Base-by-base conservation (phyloP, 495 filamentous ascomycete species). In the Gamarada debralockiae region DNA sequence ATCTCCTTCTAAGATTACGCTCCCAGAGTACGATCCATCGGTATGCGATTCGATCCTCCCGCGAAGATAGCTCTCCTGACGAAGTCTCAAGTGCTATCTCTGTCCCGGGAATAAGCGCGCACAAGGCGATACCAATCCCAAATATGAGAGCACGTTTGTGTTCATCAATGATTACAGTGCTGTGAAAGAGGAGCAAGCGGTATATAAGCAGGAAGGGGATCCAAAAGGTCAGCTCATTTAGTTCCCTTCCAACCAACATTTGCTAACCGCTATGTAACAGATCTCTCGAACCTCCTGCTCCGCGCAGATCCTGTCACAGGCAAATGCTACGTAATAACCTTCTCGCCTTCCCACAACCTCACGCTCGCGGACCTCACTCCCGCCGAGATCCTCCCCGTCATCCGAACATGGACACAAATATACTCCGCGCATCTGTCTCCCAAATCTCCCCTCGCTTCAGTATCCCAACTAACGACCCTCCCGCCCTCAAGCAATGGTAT, bases 121-220 rank as follows among this genome's bases (percentile, higher is more conserved):
- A 2, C 83, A 90, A 63, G 95, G 93, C 51, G 89, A 95, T 61
- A 65, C 66, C 55, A 99, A 97, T 65, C 95, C 93, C 0, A 73
- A 87, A 23, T 99, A 97, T 65, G 73, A 85, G 29, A 82, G 74
- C 51, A 96, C 92, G 0, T 97, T 96, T 59, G 85, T 92, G 10
- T 99, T 99, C 56, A 88, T 97, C 39, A 99, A 99, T 62, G 93
- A 99, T 68, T 99, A 93, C 66, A 92, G 89, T 60, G 93, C 93
- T 10, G 91, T 99, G 24, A 96, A 96, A 65, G 92, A 97, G 69
- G 81, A 89, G 45, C 93, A 99, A 68, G 83, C 77, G 3, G 73
- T 80, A 24, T 92, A 90, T 62, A 68, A 73, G 15, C 70, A 73
- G n/a, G 68, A 76, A 29, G 69, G 68, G 5, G 63, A 73, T 49